phyloP scores from a whole-genome alignment of 1,139 yeast genomes.

The Entelexis paramagnoliae region DNA sequence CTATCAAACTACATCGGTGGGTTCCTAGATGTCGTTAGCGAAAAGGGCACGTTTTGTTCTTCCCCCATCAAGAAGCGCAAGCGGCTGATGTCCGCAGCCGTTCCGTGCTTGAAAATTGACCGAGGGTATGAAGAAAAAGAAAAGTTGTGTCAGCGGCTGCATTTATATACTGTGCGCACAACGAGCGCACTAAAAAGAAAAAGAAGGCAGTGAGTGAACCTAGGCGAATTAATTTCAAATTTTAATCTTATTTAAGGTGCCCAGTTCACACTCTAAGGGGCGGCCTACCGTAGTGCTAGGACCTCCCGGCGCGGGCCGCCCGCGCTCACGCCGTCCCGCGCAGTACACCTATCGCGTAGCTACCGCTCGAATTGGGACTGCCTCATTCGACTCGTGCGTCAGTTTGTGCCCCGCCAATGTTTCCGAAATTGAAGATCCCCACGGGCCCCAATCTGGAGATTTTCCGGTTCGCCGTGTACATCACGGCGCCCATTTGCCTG shows the following conservation, averaged over 20 bases:
- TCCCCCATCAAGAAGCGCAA: constrained; percentile 6
- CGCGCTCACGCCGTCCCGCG: too few relatives aligned
- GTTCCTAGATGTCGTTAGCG: constrained; percentile 25
- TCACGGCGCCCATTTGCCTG: constrained; percentile 72
- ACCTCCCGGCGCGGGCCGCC: background rate
- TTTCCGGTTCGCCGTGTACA: constrained; percentile 73
- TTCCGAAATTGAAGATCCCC: constrained; percentile 23
- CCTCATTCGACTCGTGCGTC: background rate
- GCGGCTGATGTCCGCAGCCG: background rate
- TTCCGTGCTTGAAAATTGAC: background rate
- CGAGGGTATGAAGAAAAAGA: background rate
- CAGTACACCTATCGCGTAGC: background rate
- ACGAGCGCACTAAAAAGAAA: too few relatives aligned
- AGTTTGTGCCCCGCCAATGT: background rate
- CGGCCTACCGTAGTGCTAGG: too few relatives aligned
- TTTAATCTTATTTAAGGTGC: too few relatives aligned
- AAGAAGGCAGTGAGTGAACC: too few relatives aligned
- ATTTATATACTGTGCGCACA: background rate
- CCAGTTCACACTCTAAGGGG: too few relatives aligned
- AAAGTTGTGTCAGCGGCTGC: constrained; percentile 1
- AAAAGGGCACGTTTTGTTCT: constrained; percentile 22
- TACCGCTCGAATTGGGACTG: background rate
- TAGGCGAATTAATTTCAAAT: too few relatives aligned
- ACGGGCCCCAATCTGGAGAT: constrained; percentile 44
- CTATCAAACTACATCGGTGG: constrained; percentile 27